These are phyloP conservation scores for Crinitomyces ghanaensis DNA, from an alignment of 805 yeast genomes.

Conservation along the genomic window DNA sequence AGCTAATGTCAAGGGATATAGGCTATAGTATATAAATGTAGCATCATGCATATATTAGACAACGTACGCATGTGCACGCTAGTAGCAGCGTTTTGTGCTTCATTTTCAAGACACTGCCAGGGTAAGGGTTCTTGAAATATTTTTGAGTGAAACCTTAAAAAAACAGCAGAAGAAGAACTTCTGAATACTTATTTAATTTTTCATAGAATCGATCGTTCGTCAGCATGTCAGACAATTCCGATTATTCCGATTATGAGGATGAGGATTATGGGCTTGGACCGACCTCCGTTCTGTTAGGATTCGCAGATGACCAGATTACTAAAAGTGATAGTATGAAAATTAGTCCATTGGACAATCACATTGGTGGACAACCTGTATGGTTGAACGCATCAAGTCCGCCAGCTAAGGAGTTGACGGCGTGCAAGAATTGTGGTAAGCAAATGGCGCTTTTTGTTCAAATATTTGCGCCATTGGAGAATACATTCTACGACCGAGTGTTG, in stretches of 20 bases:
- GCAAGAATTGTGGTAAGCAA: conserved; percentile 51
- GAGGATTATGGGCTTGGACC: conserved; percentile 16
- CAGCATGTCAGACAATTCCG: conserved; percentile 12
- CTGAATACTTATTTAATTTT: too few species aligned
- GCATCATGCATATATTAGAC: too few species aligned
- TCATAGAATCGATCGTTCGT: too few species aligned
- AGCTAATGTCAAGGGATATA: too few species aligned
- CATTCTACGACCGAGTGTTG: conserved; percentile 66
- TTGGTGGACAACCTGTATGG: conserved; percentile 79
- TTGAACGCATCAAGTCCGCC: conserved; percentile 52
- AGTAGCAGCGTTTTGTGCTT: too few species aligned
- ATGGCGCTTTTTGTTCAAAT: conserved; percentile 71
- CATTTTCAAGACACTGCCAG: too few species aligned
- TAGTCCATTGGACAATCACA: conserved; percentile 47
- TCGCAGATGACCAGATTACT: conserved; percentile 20
- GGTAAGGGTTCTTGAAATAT: too few species aligned
- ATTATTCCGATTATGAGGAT: conserved; percentile 28
- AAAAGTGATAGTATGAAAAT: not conserved
- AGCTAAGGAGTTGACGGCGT: conserved; percentile 36
- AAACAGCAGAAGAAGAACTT: too few species aligned
- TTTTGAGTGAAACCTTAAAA: too few species aligned
- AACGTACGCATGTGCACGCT: too few species aligned
- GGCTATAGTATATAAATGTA: too few species aligned
- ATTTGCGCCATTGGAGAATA: conserved; percentile 62
- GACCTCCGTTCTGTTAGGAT: conserved; percentile 28